Base-by-base conservation (phyloP, 495 filamentous ascomycete species). In the Cairneyella variabilis region DNA sequence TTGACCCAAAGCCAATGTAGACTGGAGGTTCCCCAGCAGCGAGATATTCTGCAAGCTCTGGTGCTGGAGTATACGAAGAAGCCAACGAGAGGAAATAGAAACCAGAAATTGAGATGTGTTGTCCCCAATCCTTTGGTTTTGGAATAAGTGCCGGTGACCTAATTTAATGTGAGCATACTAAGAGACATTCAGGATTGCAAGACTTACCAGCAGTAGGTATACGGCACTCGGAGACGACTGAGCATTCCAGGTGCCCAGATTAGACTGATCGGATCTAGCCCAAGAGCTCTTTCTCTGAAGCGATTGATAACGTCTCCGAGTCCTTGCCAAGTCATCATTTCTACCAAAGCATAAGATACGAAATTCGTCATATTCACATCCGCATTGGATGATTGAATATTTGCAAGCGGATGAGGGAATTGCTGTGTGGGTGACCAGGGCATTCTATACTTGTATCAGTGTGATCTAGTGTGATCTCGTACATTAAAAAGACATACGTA, bases 1-100 rank as follows among this genome's bases (percentile, higher is more conserved):
- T 92, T 7, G 84, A 89, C 0, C 88, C 88, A 58, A 92, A 91
- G 0, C 88, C 88, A 52, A 91, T 87, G 54, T 92, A 92, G 0
- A 91, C 76, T 0, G 89, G 89, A 3, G 83, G 79, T 11, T 86
- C 80, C 0, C 85, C 85, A 2, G 74, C 71, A 3, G 75, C 73
- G 0, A 95, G 76, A 54, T 90, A 95, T 3, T 66, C 71, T 0
- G 68, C 69, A 12, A 95, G 72, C 10, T 82, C 82, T 9, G 75
- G 70, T 0, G 79, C 74, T 0, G 88, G 89, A 0, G 71, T 77
- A 57, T 82, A 91, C n/a, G 75, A 69, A 9, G 78, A 77, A 6
- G 84, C 82, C 7, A 83, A 64, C 3, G 83, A 75, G 2, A 89
- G 73, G 59, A 91, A 91, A 54, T 80, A 85, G 63, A 90, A 92